phyloP scores from a whole-genome alignment of 768 basidiomycete species.

The Amanita jacksonii region DNA sequence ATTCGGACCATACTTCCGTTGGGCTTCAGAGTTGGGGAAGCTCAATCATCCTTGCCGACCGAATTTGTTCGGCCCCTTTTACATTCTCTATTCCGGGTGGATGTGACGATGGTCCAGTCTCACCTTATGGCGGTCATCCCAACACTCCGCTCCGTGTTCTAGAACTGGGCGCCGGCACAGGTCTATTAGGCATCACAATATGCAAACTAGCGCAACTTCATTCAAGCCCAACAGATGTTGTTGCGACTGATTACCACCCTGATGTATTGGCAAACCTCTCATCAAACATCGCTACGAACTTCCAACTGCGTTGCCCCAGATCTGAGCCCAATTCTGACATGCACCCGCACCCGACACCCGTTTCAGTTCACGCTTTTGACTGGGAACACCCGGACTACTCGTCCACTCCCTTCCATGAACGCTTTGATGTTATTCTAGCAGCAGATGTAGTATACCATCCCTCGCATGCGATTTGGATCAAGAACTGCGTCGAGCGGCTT shows the following conservation, averaged over 20 bases:
- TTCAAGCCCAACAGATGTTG: slow-evolving; percentile 24
- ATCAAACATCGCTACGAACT: slow-evolving; percentile 51
- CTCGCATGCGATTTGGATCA: slow-evolving; percentile 61
- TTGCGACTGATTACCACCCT: slow-evolving; percentile 74
- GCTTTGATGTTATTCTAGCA: slow-evolving; percentile 65
- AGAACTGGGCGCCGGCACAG: slow-evolving; percentile 83
- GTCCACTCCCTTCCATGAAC: slow-evolving; percentile 22
- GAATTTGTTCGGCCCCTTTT: slow-evolving; percentile 39
- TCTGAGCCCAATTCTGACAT: too few species aligned
- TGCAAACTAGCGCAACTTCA: slow-evolving; percentile 29
- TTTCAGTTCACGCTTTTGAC: slow-evolving; percentile 43
- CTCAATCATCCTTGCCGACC: slow-evolving; percentile 59
- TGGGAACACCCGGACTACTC: slow-evolving; percentile 44
- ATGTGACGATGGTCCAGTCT: neutral
- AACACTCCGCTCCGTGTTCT: slow-evolving; percentile 36
- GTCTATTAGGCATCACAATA: slow-evolving; percentile 64
- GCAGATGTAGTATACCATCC: slow-evolving; percentile 77
- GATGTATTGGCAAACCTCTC: slow-evolving; percentile 63
- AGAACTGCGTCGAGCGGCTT: slow-evolving; percentile 43
- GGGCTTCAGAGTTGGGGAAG: slow-evolving; percentile 84
- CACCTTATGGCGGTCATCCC: neutral
- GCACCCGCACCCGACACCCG: too few species aligned
- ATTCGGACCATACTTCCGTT: slow-evolving; percentile 66
- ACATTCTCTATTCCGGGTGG: slow-evolving; percentile 20
- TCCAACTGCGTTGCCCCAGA: slow-evolving; percentile 14